Conservation (phyloP, 2,329 filamentous ascomycete genomes). For the Aspergillus floridensis region DNA sequence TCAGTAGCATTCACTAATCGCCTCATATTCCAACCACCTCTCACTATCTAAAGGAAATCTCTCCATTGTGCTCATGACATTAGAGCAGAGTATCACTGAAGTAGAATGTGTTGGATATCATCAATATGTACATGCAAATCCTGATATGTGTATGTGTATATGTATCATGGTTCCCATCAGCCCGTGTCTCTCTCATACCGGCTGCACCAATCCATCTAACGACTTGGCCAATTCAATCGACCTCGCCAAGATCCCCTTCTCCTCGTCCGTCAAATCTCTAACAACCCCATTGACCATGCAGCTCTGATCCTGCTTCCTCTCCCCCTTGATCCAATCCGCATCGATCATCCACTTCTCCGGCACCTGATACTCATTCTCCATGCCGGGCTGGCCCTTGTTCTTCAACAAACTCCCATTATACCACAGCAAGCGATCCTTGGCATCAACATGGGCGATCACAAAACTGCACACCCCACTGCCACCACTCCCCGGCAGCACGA, state of each 20-base stretch:
- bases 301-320: slow-evolving; percentile 9
- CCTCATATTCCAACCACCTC: too few species aligned
- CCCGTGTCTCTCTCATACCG: not conserved
- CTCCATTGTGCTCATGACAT: too few species aligned
- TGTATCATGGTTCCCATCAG: too few species aligned
- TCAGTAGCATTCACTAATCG: too few species aligned
- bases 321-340: slow-evolving; percentile 11
- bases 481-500: not conserved
- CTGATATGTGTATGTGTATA: too few species aligned
- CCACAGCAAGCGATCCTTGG: slow-evolving; percentile 8
- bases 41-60: too few species aligned
- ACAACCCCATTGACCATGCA: slow-evolving; percentile 8
- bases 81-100: too few species aligned
- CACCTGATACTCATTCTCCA: slow-evolving; percentile 3
- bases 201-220: not conserved
- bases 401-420: slow-evolving; percentile 13
- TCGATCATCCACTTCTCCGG: slow-evolving; percentile 10
- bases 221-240: slow-evolving; percentile 1
- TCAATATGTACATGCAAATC: too few species aligned
- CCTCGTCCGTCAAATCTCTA: not conserved
- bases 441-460: slow-evolving; percentile 12
- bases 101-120: too few species aligned
- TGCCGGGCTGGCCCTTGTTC: slow-evolving; percentile 3
- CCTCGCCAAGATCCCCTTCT: not conserved
- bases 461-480: slow-evolving; percentile 8